Evolutionary conservation across 2,329 filamentous ascomycete genomes (phyloP), one percentile per base, ranked within the genome.

Genomic region (Penicillium italicum): DNA sequence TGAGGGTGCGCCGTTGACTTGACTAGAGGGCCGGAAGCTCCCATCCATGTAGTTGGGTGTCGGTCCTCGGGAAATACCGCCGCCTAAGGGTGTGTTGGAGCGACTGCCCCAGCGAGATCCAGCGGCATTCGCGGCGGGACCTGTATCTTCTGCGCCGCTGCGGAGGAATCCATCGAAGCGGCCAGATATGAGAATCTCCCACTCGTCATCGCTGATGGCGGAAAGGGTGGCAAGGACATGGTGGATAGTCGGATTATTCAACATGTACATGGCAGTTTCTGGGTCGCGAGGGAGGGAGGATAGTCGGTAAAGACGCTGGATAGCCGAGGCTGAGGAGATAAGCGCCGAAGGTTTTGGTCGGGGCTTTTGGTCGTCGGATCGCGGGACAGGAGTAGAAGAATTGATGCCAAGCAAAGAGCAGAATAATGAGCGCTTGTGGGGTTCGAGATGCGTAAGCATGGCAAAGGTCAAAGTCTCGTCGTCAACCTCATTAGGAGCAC

Each of bases 121-220:
- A 16, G 66, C 51, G 42, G 62, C 53, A 40, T 60, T 55, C 8
- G 64, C 56, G 40, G 63, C 55, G 8, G 64, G 59, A 6, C 75
- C 66, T 10, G 68, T 44, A 44, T 82, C 79, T 61, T 97, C 92
- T 7, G 90, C 91, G 22, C 93, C 93, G 42, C 91, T 96, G 85
- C 93, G 96, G 20, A 97, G 80, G 75, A 97, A 97, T 4, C 93
- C 93, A 69, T 97, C 92, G 66, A 97, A 97, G 28, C 93, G 88
- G 28, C 93, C 93, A 0, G 93, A 97, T 5, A 88, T 90, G 12
- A 97, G 80, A 53, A 97, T 96, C 60, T 97, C 93, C 93, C 93
- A 97, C 73, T 97, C 93, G n/a, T 90, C 89, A 44, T 86, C 84
- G 69, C 88, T 94, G 64, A 97, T 94, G 50, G 92, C 90, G 34